phyloP scores from a whole-genome alignment of 495 filamentous ascomycete species.

The Sordaria brevicollis region DNA sequence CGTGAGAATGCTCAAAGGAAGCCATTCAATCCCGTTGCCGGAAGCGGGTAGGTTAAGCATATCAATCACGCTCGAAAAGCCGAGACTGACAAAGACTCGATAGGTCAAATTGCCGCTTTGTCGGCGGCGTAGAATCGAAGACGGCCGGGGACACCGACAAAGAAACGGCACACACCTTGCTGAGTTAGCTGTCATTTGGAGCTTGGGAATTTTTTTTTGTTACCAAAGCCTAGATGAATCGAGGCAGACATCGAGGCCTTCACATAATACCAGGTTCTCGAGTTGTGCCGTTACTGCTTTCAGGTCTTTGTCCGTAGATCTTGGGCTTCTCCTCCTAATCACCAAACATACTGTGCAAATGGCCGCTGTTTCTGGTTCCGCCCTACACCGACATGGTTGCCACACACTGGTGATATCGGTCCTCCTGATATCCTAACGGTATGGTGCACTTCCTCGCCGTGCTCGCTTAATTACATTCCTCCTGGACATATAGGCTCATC shows the following conservation, averaged over 20 bases:
- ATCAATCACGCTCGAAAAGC: neutral
- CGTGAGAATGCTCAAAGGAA: neutral
- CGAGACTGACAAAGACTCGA: neutral
- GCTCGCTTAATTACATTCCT: neutral
- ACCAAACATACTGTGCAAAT: neutral
- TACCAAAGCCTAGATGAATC: neutral
- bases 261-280: neutral
- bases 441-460: neutral
- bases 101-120: neutral
- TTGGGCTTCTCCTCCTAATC: neutral
- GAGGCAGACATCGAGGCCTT: neutral
- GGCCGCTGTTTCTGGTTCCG: neutral
- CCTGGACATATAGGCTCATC: neutral
- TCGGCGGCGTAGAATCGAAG: neutral
- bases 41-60: neutral
- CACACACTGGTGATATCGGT: no score
- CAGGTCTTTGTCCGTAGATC: neutral
- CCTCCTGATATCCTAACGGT: neutral
- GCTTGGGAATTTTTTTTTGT: neutral
- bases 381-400: neutral
- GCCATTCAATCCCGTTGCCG: neutral
- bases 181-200: neutral
- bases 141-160: neutral
- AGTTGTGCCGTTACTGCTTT: neutral
- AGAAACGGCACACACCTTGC: neutral